These are phyloP conservation scores for Podaxis mareebaensis DNA, from an alignment of 768 basidiomycete genomes.

Conservation along the genomic window DNA sequence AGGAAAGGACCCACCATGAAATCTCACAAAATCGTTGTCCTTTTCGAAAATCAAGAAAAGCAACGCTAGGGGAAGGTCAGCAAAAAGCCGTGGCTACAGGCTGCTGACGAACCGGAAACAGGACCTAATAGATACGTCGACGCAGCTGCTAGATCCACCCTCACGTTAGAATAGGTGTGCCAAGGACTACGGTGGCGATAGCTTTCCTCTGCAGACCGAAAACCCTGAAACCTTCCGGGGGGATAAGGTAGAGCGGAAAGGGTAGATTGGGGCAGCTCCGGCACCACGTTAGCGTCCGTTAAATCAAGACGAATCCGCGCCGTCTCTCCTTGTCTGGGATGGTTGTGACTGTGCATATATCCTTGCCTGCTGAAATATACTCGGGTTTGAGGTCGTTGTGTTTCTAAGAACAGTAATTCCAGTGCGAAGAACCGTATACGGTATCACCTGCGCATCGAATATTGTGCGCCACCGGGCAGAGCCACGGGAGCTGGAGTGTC, in stretches of 20 bases:
- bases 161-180: conserved; percentile 68
- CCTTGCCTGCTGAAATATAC: too few species aligned
- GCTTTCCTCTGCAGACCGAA: conserved; percentile 33
- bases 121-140: conserved; percentile 70
- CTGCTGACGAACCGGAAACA: conserved; percentile 57
- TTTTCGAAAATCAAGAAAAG: conserved; percentile 71
- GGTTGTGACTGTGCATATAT: too few species aligned
- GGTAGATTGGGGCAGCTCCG: not conserved
- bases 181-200: conserved; percentile 54
- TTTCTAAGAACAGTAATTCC: too few species aligned
- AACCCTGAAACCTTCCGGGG: not conserved
- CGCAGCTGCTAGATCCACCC: conserved; percentile 68
- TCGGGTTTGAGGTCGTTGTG: too few species aligned
- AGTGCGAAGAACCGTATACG: too few species aligned
- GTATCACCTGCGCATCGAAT: too few species aligned
- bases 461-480: too few species aligned
- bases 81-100: not conserved
- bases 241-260: not conserved
- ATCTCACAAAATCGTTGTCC: conserved; percentile 74
- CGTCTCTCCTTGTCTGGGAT: not conserved
- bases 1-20: conserved; percentile 63
- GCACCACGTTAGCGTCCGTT: not conserved
- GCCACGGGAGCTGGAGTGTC: too few species aligned
- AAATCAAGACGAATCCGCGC: not conserved
- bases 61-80: conserved; percentile 40